Evolutionary conservation across 306 rosid genomes (phyloP).

Genomic region (Rosa multiflora): DNA sequence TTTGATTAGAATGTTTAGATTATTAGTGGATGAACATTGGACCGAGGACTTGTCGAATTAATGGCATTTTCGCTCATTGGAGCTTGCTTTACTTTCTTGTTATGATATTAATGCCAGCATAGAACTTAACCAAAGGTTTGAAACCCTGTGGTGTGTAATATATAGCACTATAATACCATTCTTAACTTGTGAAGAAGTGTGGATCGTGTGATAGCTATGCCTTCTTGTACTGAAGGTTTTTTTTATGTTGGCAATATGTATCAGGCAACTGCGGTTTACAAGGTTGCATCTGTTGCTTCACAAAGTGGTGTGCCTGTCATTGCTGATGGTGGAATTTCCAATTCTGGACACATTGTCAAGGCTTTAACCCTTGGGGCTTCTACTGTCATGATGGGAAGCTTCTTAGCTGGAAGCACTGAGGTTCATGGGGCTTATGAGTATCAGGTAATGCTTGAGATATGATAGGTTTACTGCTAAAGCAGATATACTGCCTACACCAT

Average conservation of each 20-base stretch:
- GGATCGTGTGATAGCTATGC: background rate
- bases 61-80: too few relatives aligned
- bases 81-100: background rate
- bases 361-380: constrained; percentile 86
- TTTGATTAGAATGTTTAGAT: background rate
- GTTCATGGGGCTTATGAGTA: constrained; percentile 78
- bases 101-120: too few relatives aligned
- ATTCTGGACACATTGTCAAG: constrained; percentile 89
- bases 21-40: background rate
- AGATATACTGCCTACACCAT: background rate
- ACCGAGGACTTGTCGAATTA: background rate
- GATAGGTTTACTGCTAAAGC: background rate
- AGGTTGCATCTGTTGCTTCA: constrained; percentile 78
- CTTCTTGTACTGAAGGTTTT: background rate
- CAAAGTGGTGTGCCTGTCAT: constrained; percentile 77
- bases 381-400: constrained; percentile 97
- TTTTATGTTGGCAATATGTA: constrained; percentile 14
- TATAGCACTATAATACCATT: background rate
- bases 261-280: constrained; percentile 86
- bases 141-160: too few relatives aligned
- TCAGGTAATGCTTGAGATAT: constrained; percentile 49
- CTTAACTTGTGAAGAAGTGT: background rate
- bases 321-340: constrained; percentile 95
- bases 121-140: too few relatives aligned
- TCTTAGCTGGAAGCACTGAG: constrained; percentile 86